These are phyloP conservation scores for Irpex sp. DNA, from an alignment of 1,284 basidiomycete species.

Conservation along the genomic window DNA sequence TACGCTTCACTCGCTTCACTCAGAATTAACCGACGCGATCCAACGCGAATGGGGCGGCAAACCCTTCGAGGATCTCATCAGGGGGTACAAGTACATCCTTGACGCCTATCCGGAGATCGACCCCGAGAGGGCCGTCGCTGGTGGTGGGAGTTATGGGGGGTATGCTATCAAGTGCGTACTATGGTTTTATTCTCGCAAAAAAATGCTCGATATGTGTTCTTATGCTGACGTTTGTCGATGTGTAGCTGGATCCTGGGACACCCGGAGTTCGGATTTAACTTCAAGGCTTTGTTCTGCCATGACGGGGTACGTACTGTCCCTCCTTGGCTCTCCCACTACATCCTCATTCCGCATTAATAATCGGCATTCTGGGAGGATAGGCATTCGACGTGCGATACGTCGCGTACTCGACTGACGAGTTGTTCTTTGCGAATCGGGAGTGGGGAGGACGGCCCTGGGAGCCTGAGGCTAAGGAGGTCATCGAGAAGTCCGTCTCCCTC, in stretches of 20 bases:
- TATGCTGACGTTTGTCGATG: background rate
- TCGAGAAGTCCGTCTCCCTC: slow-evolving; percentile 44
- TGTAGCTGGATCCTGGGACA: slow-evolving; percentile 91
- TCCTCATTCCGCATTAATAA: no score
- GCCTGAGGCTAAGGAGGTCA: slow-evolving; percentile 47
- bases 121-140: slow-evolving; percentile 73
- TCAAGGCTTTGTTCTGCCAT: slow-evolving; percentile 88
- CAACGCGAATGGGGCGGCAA: slow-evolving; percentile 82
- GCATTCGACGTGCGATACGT: slow-evolving; percentile 72
- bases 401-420: slow-evolving; percentile 80
- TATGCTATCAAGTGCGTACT: slow-evolving; percentile 74
- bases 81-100: slow-evolving; percentile 73
- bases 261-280: slow-evolving; percentile 78
- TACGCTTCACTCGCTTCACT: no score
- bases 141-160: slow-evolving; percentile 80
- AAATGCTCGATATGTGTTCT: slow-evolving; percentile 4
- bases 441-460: slow-evolving; percentile 83
- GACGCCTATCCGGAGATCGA: slow-evolving; percentile 79
- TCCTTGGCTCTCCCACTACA: no score
- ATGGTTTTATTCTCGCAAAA: background rate
- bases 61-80: slow-evolving; percentile 78
- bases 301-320: slow-evolving; percentile 60
- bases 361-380: no score
- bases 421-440: slow-evolving; percentile 87
- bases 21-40: slow-evolving; percentile 81